These are phyloP conservation scores for Annulohypoxylon moriforme DNA, from an alignment of 495 filamentous ascomycete species.

Conservation along the genomic window DNA sequence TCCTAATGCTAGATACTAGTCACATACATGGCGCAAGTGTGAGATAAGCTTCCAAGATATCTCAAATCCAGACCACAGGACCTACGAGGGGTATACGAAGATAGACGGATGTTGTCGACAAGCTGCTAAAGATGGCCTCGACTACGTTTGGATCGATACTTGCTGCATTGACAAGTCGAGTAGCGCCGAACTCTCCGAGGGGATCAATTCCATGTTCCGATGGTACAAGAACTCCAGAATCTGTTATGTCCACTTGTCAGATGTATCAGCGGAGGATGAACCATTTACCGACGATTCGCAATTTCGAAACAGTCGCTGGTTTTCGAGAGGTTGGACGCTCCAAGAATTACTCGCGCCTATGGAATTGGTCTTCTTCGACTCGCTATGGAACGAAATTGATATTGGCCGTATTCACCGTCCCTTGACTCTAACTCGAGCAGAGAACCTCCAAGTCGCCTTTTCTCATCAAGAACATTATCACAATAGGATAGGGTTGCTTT, in stretches of 20 bases:
- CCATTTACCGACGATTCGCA: conserved; percentile 12
- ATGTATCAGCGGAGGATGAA: conserved; percentile 23
- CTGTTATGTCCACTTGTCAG: conserved; percentile 31
- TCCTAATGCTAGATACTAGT: conserved; percentile 14
- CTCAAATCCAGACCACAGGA: conserved; percentile 3
- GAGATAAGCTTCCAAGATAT: conserved; percentile 25
- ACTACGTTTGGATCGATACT: conserved; percentile 31
- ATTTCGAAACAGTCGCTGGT: conserved; percentile 29
- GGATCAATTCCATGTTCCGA: conserved; percentile 57
- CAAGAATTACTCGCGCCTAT: conserved; percentile 26
- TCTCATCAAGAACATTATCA: neutral
- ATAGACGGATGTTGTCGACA: conserved; percentile 28
- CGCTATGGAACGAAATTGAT: conserved; percentile 5
- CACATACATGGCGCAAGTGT: conserved; percentile 17
- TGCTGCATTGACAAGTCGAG: conserved; percentile 36
- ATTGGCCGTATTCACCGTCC: conserved; percentile 7
- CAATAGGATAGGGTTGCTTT: conserved; percentile 7
- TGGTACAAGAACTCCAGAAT: conserved; percentile 31
- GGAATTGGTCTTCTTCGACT: conserved; percentile 27
- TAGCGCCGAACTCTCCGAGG: conserved; percentile 30
- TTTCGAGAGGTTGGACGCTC: conserved; percentile 27
- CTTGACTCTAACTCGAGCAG: neutral
- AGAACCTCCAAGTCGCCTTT: neutral
- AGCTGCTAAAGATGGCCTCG: conserved; percentile 20
- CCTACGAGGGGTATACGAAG: conserved; percentile 1